Percentiles rank a stretch among this genome's conserved stretches.
These are phyloP conservation scores for Epichloe gansuensis DNA, from an alignment of 2,329 filamentous ascomycete genomes.

Conservation along the genomic window DNA sequence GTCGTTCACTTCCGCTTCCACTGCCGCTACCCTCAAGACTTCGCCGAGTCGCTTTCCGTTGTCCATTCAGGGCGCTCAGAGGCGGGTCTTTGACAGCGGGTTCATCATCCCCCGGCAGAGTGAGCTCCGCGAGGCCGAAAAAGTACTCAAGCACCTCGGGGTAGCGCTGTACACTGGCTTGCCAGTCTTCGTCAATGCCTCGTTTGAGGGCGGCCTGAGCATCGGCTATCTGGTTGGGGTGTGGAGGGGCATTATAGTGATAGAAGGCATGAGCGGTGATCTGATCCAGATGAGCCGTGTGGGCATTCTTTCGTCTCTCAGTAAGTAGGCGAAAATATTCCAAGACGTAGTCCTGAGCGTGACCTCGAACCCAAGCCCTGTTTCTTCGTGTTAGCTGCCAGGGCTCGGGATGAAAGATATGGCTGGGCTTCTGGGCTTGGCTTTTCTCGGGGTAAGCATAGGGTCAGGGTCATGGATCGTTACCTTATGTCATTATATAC, in stretches of 20 bases:
- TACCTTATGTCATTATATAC: slow-evolving; percentile 53
- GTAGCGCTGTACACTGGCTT: slow-evolving; percentile 59
- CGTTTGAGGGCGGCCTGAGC: slow-evolving; percentile 56
- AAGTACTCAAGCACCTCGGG: slow-evolving; percentile 76
- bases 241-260: slow-evolving; percentile 44
- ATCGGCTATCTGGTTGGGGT: slow-evolving; percentile 48
- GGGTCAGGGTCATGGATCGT: slow-evolving; percentile 9
- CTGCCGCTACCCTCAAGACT: background rate
- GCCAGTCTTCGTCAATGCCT: slow-evolving; percentile 70
- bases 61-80: slow-evolving; percentile 37
- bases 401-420: no score
- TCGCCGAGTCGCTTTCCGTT: slow-evolving; percentile 35
- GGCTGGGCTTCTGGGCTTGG: no score
- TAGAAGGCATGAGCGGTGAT: slow-evolving; percentile 42
- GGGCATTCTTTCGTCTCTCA: slow-evolving; percentile 45
- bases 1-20: background rate
- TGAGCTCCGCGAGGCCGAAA: slow-evolving; percentile 56
- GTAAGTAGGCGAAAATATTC: slow-evolving; percentile 50
- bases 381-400: slow-evolving; percentile 7
- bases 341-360: slow-evolving; percentile 56
- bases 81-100: slow-evolving; percentile 46
- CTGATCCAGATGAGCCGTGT: slow-evolving; percentile 41
- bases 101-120: slow-evolving; percentile 50
- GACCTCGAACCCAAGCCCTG: slow-evolving; percentile 50
- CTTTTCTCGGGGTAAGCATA: no score